Conservation (phyloP, 1,284 basidiomycete genomes). For the Microbotryum silenes-acaulis region DNA sequence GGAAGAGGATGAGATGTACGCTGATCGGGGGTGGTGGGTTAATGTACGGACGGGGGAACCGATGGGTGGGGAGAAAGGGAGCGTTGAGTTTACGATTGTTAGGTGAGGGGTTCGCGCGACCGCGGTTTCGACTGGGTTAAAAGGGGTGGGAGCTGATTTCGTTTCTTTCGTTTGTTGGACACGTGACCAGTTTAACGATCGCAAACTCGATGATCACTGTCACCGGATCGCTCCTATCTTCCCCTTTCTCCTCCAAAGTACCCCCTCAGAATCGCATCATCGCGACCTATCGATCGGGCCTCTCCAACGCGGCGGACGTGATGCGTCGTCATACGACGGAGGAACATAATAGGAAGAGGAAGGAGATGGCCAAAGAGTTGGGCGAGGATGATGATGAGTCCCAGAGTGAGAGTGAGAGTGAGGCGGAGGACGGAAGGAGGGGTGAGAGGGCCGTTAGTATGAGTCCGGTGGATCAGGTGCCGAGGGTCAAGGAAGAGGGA, state of each 20-base stretch:
- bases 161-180: background rate
- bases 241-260: slow-evolving; percentile 64
- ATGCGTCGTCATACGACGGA: too few relatives aligned
- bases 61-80: slow-evolving; percentile 64
- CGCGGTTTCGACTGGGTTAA: too few relatives aligned
- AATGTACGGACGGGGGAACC: slow-evolving; percentile 60
- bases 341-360: too few relatives aligned
- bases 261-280: too few relatives aligned
- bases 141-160: too few relatives aligned
- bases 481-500: slow-evolving; percentile 1
- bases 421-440: background rate
- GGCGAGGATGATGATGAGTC: slow-evolving; percentile 1
- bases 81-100: slow-evolving; percentile 78
- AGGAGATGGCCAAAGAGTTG: too few relatives aligned
- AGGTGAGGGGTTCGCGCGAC: slow-evolving; percentile 52
- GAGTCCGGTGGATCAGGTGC: background rate
- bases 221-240: slow-evolving; percentile 75
- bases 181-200: slow-evolving; percentile 61
- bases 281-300: too few relatives aligned
- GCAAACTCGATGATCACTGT: slow-evolving; percentile 93
- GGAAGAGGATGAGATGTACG: slow-evolving; percentile 21
- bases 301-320: too few relatives aligned
- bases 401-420: background rate
- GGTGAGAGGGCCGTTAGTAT: too few relatives aligned
- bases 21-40: slow-evolving; percentile 63